Evolutionary conservation across 305 asterid genomes (phyloP), one percentile per base, ranked within the genome.

Genomic region (Caryopteris hybrid): DNA sequence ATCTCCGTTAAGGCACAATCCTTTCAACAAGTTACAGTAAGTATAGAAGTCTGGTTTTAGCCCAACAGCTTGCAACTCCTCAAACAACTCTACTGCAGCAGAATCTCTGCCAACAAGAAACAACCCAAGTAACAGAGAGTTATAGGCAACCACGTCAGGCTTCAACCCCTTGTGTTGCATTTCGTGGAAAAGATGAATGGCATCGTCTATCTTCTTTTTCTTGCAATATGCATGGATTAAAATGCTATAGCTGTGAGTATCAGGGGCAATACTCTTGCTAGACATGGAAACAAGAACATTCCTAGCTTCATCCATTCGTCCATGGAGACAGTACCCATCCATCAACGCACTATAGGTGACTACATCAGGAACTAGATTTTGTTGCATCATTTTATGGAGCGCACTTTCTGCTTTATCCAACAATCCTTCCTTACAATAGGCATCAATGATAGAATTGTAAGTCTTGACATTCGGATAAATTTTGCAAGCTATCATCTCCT

Each of bases 51-150:
- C 5, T 8, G 68, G 73, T 43, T 13, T 38, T 9, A 43, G 8
- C 14, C 66, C 71, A 5, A 29, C 62, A 20, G 45, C 20, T 61
- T 56, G 65, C 70, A 78, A 25, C 43, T 71, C 70, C 0, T 23
- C 14, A 14, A 66, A 66, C 8, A 71, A 18, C 0, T 71, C 22
- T 0, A 31, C 39, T 3, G 80, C 75, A 29, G 12, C 54, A 3
- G 8, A 55, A 66, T 29, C 52, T 27, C 76, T 78, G n/a, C 64
- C 48, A 11, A 14, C 39, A 7, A 5, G 14, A 46, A 72, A 25
- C 29, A 55, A 9, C 10, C 55, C 64, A 10, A 51, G 33, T 6
- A 56, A 6, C 6, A 61, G 8, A 25, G 20, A 22, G 64, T 1
- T 69, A 36, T 17, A 58, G 1, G 74, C 46, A 16, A 21, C 45